Base-by-base conservation (phyloP, 306 rosid species). In the Carpinus viminea region DNA sequence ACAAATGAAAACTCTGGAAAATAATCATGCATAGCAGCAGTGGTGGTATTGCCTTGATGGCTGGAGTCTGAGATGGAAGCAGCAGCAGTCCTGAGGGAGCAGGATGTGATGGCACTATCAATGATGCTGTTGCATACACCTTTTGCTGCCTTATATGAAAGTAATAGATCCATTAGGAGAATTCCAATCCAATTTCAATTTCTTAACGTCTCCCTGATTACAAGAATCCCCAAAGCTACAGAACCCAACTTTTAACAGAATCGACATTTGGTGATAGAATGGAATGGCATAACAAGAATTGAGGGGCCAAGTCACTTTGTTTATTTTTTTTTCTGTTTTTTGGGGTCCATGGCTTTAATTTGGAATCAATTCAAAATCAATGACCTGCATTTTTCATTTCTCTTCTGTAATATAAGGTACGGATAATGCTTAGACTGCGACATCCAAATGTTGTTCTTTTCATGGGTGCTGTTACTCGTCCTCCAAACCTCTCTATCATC, bases 401-500 rank as follows among this genome's bases (percentile, higher is more conserved):
- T 83, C 54, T 75, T 82, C 70, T 77, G 73, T 79, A 56, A 78
- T 75, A 69, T 79, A 81, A 95, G 99, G 98, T 95, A 68, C 89
- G 93, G 83, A 95, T 95, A 90, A 95, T 95, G 99, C 97, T 98
- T 18, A 91, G 93, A 61, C 82, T 95, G 81, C 98, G 99, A 3
- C 99, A 91, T 95, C 99, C 99, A 51, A 95, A 95, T 81, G 87
- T 95, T 78, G 98, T 95, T 81, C 97, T 95, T 71, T 95, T 95
- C 76, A 91, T 95, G 98, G 99, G 99, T 81, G 99, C 99, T 62
- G 97, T 95, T 83, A 95, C 98, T 48, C 98, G 98, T 74, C 94
- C 99, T 60, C 99, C 99, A 51, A 84, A 93, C 81, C 99, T 95
- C 74, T 95, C 99, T 64, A 95, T 95, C 79, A 89, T 95, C 86